Evolutionary conservation across 2,329 filamentous ascomycete genomes (phyloP), one percentile per base, ranked within the genome.

Genomic region (Sclerotinia sclerotiorum): DNA sequence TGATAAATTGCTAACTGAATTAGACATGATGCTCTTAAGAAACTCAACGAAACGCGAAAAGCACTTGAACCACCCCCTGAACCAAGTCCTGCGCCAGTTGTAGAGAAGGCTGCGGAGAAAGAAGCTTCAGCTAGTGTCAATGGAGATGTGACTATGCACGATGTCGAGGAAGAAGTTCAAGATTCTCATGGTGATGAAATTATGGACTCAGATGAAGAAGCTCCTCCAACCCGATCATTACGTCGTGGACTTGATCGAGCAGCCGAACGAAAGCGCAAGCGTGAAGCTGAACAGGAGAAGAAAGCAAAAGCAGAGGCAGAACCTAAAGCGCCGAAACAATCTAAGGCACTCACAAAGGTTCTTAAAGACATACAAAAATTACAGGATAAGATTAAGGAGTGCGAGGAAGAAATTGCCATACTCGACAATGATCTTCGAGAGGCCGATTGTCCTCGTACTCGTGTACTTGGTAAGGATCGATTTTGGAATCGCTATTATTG

Each of bases 401-500:
- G 91, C 76, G 94, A 99, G 78, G 90, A 90, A 7, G 90, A 94
- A 75, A 96, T 99, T 72, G 88, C 88, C 4, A 85, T 90, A 44
- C 87, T 97, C 64, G 94, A 98, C 74, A 94, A 96, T 75, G 94
- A 98, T 77, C 84, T 99, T 57, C 91, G 95, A 65, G 94, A 98
- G 80, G 93, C 94, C 52, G 92, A 97, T 79, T 97, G 94, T 75
- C 92, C 94, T 48, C 90, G 95, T 70, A 97, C 94, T 24, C 89
- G 92, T 71, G 88, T 94, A 24, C 84, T 99, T 35, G 95, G 95
- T 70, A 94, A 95, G 78, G 95, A 99, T 80, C 88, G 95, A 56
- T 99, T 97, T 83, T 97, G 94, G 88, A 98, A 99, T 79, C 88
- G 94, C 66, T 99, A 98, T 80, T 98, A 96, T 83, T 99, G 95